Conservation (phyloP, 1,139 yeast species). For the Arxiozyma bovina region DNA sequence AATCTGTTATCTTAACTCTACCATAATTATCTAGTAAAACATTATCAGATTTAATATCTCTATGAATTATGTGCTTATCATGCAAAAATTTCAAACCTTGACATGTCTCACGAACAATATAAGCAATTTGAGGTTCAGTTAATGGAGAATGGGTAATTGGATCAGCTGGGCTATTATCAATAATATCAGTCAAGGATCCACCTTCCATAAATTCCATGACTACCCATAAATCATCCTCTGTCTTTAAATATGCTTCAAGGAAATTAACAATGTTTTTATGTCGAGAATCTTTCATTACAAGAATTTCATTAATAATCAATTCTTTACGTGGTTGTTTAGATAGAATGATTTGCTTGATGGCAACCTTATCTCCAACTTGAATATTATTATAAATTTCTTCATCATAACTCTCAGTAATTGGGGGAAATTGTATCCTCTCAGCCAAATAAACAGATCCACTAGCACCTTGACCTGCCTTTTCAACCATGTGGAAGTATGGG, state of each 20-base stretch:
- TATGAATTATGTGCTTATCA: constrained; percentile 82
- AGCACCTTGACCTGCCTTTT: constrained; percentile 99
- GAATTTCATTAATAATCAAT: constrained; percentile 82
- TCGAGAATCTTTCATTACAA: constrained; percentile 89
- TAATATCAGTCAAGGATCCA: constrained; percentile 81
- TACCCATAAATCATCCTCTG: constrained; percentile 68
- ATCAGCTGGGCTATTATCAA: constrained; percentile 53
- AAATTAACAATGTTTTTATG: constrained; percentile 91
- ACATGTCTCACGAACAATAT: constrained; percentile 84
- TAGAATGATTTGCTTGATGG: constrained; percentile 92
- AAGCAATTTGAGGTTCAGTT: constrained; percentile 73
- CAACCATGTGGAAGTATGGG: constrained; percentile 74
- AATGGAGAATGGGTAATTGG: constrained; percentile 32
- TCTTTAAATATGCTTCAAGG: constrained; percentile 73
- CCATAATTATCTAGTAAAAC: constrained; percentile 80
- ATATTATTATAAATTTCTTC: constrained; percentile 20
- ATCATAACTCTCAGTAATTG: constrained; percentile 5
- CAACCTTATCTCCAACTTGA: constrained; percentile 49
- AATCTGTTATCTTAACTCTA: constrained; percentile 90
- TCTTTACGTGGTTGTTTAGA: constrained; percentile 93
- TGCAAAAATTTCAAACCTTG: constrained; percentile 89
- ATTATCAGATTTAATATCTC: constrained; percentile 94
- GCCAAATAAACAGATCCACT: constrained; percentile 94
- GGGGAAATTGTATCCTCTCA: constrained; percentile 42
- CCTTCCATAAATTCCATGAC: constrained; percentile 96